Conservation (phyloP, 176 grass and related monocot species). For the Chrysopogon serrulatus region DNA sequence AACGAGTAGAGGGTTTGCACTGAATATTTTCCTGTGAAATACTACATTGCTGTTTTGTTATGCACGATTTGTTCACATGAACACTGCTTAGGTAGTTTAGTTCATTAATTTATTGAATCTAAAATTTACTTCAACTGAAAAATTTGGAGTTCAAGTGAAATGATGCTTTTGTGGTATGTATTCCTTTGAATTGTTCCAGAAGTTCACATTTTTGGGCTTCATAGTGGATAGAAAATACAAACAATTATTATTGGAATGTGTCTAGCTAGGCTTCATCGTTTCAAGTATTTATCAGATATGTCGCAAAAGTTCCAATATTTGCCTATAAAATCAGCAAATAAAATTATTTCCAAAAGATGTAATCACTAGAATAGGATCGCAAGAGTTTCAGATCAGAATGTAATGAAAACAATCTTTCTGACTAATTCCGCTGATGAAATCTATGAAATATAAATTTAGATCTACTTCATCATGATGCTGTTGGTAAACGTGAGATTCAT, state of each 20-base stretch:
- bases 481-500: not conserved
- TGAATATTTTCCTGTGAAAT: not conserved
- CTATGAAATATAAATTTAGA: not conserved
- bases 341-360: not conserved
- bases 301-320: not conserved
- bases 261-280: not conserved
- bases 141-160: not conserved
- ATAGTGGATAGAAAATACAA: not conserved
- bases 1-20: not conserved
- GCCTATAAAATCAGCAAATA: not conserved
- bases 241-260: not conserved
- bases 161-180: not conserved
- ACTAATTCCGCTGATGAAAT: not conserved
- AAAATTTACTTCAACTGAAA: not conserved
- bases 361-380: not conserved
- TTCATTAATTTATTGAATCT: not conserved
- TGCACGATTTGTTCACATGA: no score
- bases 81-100: not conserved
- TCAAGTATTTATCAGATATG: constrained; percentile 1
- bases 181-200: not conserved
- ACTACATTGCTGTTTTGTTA: not conserved
- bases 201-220: not conserved
- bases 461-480: not conserved
- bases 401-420: not conserved
- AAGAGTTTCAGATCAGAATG: not conserved